Evolutionary conservation across 2,329 filamentous ascomycete genomes (phyloP).

Genomic region (Penicillium olsonii): DNA sequence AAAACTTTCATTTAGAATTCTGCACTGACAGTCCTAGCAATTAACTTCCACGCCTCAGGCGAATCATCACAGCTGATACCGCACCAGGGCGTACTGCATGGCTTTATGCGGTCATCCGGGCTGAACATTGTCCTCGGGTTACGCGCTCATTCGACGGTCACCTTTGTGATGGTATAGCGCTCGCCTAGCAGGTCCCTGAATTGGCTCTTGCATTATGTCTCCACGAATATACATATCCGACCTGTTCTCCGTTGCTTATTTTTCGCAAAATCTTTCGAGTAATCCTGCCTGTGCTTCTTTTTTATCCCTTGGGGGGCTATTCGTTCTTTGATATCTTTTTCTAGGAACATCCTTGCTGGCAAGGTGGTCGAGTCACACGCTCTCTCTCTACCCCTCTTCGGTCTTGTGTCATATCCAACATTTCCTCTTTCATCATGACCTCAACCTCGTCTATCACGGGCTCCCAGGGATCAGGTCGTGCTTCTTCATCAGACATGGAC

Average conservation of each 20-base stretch:
- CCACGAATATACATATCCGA: conserved; percentile 14
- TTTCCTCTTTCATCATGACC: conserved; percentile 26
- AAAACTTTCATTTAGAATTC: conserved; percentile 7
- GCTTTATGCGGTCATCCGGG: neutral
- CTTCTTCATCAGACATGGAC: conserved; percentile 37
- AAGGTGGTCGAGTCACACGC: conserved; percentile 13
- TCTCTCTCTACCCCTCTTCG: conserved; percentile 1
- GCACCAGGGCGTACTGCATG: neutral
- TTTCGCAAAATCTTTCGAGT: conserved; percentile 11
- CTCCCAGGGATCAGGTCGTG: conserved; percentile 32
- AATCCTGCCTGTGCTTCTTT: conserved; percentile 17
- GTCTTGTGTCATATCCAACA: neutral
- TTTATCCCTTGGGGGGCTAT: conserved; percentile 9
- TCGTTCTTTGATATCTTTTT: conserved; percentile 5
- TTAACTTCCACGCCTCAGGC: neutral
- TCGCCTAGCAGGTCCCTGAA: conserved; percentile 6
- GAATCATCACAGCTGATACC: conserved; percentile 7
- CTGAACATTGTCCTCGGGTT: conserved; percentile 1
- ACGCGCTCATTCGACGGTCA: conserved; percentile 11
- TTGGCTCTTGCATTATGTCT: neutral
- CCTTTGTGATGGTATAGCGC: conserved; percentile 18
- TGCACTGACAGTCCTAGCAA: conserved; percentile 3
- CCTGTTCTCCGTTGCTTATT: conserved; percentile 1
- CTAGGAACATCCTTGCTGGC: conserved; percentile 18
- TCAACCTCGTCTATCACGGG: conserved; percentile 28